Evolutionary conservation across 305 asterid species (phyloP).

Genomic region (Ilex paraguariensis): DNA sequence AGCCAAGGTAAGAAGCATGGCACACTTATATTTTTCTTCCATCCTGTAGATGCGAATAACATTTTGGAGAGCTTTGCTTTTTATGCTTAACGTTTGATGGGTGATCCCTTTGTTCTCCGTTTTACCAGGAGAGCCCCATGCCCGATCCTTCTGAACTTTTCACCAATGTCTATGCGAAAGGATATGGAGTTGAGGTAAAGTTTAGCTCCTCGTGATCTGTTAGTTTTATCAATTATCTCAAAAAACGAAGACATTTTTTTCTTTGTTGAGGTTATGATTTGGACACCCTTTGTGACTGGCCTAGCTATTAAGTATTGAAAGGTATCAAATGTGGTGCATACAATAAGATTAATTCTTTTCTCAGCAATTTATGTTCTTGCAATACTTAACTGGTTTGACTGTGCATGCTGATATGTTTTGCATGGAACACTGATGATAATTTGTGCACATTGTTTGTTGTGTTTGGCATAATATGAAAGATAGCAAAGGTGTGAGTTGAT

Average conservation of each 20-base stretch:
- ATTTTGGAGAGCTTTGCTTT: neutral
- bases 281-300: neutral
- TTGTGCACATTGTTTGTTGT: no score
- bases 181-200: conserved; percentile 78
- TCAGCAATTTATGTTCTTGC: no score
- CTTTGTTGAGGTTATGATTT: neutral
- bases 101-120: conserved; percentile 4
- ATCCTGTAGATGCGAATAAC: neutral
- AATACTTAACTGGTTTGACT: no score
- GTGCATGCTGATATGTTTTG: no score
- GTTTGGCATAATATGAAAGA: no score
- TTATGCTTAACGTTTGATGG: neutral
- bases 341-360: neutral
- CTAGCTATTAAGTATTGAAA: neutral
- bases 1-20: conserved; percentile 63
- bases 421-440: no score
- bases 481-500: no score
- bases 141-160: conserved; percentile 94
- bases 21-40: neutral
- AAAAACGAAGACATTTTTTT: neutral
- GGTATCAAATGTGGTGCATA: neutral
- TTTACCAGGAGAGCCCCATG: conserved; percentile 77
- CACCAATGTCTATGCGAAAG: conserved; percentile 79
- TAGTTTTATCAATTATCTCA: conserved; percentile 4
- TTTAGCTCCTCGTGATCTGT: neutral